Conservation (phyloP, 2,329 filamentous ascomycete genomes). For the Annulohypoxylon truncatum region DNA sequence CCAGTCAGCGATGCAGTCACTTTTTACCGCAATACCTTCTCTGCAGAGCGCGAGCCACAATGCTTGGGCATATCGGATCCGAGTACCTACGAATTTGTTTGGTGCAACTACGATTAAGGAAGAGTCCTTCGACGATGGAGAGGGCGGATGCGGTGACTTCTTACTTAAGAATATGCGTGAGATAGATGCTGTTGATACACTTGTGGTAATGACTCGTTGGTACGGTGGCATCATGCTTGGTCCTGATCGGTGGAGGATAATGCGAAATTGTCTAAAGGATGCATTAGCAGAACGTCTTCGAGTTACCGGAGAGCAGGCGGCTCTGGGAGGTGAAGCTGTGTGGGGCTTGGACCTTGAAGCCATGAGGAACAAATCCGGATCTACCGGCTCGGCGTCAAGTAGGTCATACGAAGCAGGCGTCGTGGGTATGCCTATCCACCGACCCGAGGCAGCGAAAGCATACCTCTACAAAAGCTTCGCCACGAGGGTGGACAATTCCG, state of each 20-base stretch:
- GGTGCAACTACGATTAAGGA: slow-evolving; percentile 57
- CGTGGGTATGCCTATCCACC: slow-evolving; percentile 76
- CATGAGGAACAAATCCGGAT: slow-evolving; percentile 56
- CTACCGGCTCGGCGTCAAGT: slow-evolving; percentile 43
- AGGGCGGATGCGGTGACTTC: slow-evolving; percentile 68
- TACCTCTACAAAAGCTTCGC: slow-evolving; percentile 72
- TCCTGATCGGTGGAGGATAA: slow-evolving; percentile 71
- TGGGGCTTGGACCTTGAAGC: slow-evolving; percentile 71
- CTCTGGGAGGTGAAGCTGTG: slow-evolving; percentile 63
- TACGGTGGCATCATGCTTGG: slow-evolving; percentile 72
- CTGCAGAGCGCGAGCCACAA: slow-evolving; percentile 69
- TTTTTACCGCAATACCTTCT: slow-evolving; percentile 61
- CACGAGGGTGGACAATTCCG: slow-evolving; percentile 49
- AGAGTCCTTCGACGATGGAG: slow-evolving; percentile 70
- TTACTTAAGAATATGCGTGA: slow-evolving; percentile 66
- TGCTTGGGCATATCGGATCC: slow-evolving; percentile 64
- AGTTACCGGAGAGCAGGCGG: slow-evolving; percentile 55
- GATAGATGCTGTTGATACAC: slow-evolving; percentile 60
- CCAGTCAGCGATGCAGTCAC: slow-evolving; percentile 57
- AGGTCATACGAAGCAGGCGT: slow-evolving; percentile 50
- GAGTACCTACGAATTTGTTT: slow-evolving; percentile 50
- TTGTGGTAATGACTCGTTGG: slow-evolving; percentile 72
- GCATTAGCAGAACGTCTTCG: slow-evolving; percentile 64
- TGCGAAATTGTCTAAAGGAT: slow-evolving; percentile 67
- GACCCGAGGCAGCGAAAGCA: slow-evolving; percentile 73